phyloP scores from a whole-genome alignment of 208 protist species.

The Porcisia hertigi region DNA sequence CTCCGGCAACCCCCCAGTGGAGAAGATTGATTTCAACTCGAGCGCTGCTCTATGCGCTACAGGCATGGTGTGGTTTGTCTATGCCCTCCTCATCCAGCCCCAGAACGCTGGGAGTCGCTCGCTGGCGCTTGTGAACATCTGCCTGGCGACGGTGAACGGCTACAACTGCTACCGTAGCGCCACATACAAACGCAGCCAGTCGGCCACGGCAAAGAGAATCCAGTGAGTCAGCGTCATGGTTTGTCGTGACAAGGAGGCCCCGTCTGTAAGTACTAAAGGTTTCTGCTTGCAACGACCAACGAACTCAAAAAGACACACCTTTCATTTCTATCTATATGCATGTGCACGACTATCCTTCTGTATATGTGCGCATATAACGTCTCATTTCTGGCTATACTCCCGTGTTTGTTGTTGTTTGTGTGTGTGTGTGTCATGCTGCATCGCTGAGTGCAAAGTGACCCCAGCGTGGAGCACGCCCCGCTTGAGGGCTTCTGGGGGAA shows the following conservation, averaged over 20 bases:
- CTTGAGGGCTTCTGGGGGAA: too few species aligned
- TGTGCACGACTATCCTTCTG: neutral
- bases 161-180: constrained; percentile 82
- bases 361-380: neutral
- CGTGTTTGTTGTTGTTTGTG: neutral
- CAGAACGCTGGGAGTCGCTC: constrained; percentile 89
- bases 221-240: constrained; percentile 4
- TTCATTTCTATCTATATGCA: neutral
- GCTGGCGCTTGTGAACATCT: constrained; percentile 80
- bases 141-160: constrained; percentile 81
- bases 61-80: constrained; percentile 85
- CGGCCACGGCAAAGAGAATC: constrained; percentile 17
- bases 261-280: neutral
- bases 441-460: neutral
- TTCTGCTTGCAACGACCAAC: too few species aligned
- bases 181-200: constrained; percentile 44
- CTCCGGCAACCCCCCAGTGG: constrained; percentile 70
- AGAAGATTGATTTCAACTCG: constrained; percentile 91
- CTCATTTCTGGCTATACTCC: neutral
- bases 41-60: constrained; percentile 77
- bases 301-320: neutral
- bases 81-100: constrained; percentile 86
- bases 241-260: neutral
- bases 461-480: too few species aligned
- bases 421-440: neutral